phyloP scores from a whole-genome alignment of 306 rosid genomes.

The Malus asiatica region DNA sequence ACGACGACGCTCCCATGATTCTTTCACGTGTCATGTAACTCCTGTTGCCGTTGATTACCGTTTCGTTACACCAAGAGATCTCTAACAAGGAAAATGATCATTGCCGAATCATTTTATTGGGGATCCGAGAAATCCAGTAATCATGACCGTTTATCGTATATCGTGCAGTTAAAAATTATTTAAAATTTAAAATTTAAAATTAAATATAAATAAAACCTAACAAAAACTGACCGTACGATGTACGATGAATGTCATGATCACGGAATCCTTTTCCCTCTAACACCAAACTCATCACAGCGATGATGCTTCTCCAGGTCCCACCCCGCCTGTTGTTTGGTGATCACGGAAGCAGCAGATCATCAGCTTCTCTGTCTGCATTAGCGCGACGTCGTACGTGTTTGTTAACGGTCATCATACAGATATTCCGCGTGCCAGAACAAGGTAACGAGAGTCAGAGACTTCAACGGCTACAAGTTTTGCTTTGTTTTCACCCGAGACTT shows the following conservation, averaged over 20 bases:
- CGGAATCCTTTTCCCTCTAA: accelerated
- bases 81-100: too few species aligned
- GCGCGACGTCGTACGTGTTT: not conserved
- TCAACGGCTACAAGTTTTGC: not conserved
- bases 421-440: not conserved
- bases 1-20: too few species aligned
- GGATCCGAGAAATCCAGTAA: too few species aligned
- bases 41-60: too few species aligned
- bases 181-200: too few species aligned
- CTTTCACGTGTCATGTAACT: not conserved
- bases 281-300: not conserved
- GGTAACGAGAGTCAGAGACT: not conserved
- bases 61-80: too few species aligned
- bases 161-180: accelerated
- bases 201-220: too few species aligned
- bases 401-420: not conserved
- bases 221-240: accelerated
- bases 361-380: not conserved
- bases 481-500: not conserved
- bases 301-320: not conserved
- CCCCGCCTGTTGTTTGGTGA: not conserved
- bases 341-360: not conserved
- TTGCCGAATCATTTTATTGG: too few species aligned
- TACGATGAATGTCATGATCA: too few species aligned
- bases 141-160: accelerated